phyloP scores from a whole-genome alignment of 371 early-diverging fungal genomes.

The Saksenaea oblongispora region DNA sequence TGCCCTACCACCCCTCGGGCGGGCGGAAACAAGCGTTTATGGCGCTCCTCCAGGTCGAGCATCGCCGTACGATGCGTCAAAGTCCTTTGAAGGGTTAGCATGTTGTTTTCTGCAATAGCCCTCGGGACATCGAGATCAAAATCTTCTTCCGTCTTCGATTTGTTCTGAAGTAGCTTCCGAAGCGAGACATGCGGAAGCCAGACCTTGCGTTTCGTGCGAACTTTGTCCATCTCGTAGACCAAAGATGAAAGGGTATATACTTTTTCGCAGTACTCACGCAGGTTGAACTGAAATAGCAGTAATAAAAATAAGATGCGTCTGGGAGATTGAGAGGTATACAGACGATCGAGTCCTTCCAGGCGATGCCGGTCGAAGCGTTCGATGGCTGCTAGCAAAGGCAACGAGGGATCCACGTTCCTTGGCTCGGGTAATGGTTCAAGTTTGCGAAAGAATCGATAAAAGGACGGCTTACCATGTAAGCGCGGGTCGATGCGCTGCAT shows the following conservation, averaged over 20 bases:
- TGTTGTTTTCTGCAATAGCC: conserved; percentile 14
- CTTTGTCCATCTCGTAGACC: conserved; percentile 40
- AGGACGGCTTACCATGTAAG: conserved; percentile 30
- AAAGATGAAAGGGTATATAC: conserved; percentile 43
- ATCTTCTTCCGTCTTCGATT: conserved; percentile 10
- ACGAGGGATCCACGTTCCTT: conserved; percentile 30
- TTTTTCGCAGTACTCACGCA: conserved; percentile 43
- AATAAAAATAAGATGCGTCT: conserved; percentile 42
- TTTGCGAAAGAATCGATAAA: conserved; percentile 24
- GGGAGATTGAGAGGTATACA: conserved; percentile 30
- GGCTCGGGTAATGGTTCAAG: conserved; percentile 12
- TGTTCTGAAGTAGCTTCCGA: conserved; percentile 18
- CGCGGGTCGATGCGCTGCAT: conserved; percentile 39
- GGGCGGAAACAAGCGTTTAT: not conserved
- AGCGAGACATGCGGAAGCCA: conserved; percentile 36
- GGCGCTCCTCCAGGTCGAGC: not conserved
- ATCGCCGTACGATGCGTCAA: conserved; percentile 18
- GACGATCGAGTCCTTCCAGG: conserved; percentile 27
- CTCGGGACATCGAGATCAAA: conserved; percentile 31
- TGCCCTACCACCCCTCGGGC: conserved; percentile 5
- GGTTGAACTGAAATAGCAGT: conserved; percentile 43
- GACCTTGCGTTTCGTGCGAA: conserved; percentile 20
- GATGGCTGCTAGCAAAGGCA: conserved; percentile 31
- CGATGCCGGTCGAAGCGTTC: conserved; percentile 33
- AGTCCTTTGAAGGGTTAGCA: conserved; percentile 16